phyloP scores from a whole-genome alignment of 2,329 filamentous ascomycete genomes.

The Beauveria australis region DNA sequence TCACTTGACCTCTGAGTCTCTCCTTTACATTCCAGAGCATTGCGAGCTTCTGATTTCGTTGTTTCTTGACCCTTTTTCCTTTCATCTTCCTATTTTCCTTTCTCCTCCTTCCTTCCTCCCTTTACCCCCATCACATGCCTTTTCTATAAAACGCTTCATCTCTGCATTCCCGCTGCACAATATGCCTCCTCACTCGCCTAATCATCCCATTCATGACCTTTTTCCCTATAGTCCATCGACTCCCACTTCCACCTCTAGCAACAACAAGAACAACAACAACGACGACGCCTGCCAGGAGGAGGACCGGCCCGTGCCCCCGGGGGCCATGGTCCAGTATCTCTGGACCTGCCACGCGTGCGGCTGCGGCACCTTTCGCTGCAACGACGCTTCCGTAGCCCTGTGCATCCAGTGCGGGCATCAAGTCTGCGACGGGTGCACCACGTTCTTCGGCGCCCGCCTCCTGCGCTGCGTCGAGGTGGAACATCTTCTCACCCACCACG shows the following conservation, averaged over 20 bases:
- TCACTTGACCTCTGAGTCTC: constrained; percentile 6
- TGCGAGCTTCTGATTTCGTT: background rate
- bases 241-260: background rate
- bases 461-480: background rate
- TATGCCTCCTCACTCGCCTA: background rate
- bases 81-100: background rate
- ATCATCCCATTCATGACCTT: background rate
- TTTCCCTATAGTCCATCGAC: background rate
- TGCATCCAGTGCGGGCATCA: constrained; percentile 4
- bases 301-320: background rate
- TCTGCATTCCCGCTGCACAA: background rate
- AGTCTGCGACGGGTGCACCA: constrained; percentile 1
- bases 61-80: background rate
- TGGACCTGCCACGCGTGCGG: constrained; percentile 7
- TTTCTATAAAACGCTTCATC: background rate
- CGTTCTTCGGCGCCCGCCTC: background rate
- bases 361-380: constrained; percentile 7
- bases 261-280: no score
- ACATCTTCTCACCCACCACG: background rate
- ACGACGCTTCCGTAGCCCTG: background rate
- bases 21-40: constrained; percentile 5
- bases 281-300: background rate
- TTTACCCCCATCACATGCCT: background rate
- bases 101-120: no score
- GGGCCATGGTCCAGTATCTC: background rate